Conservation (phyloP, 1,284 basidiomycete genomes). For the Tilletia indica region DNA sequence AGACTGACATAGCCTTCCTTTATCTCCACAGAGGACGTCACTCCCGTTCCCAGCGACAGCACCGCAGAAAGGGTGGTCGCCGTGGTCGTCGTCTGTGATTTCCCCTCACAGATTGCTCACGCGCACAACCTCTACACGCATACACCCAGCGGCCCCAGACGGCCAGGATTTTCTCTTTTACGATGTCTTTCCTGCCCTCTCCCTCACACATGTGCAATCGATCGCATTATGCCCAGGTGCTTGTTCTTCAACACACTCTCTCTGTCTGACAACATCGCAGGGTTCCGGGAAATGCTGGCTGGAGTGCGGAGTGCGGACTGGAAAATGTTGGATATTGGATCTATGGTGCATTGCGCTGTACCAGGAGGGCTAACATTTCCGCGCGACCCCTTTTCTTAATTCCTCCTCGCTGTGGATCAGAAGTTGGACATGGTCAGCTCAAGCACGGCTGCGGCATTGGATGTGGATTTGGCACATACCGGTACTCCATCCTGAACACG, state of each 20-base stretch:
- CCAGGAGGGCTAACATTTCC: slow-evolving; percentile 61
- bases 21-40: slow-evolving; percentile 64
- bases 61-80: slow-evolving; percentile 99
- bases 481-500: slow-evolving; percentile 57
- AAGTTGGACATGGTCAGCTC: slow-evolving; percentile 20
- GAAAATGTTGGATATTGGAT: too few relatives aligned
- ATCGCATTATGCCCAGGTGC: slow-evolving; percentile 17
- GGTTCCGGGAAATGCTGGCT: too few relatives aligned
- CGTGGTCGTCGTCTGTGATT: slow-evolving; percentile 90
- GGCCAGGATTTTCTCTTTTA: not conserved
- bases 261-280: too few relatives aligned
- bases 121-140: not conserved
- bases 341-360: too few relatives aligned
- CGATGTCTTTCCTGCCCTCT: slow-evolving; percentile 12
- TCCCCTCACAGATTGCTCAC: slow-evolving; percentile 29
- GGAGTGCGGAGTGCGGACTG: too few relatives aligned
- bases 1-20: too few relatives aligned
- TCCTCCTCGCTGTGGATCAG: slow-evolving; percentile 60
- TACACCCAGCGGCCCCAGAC: slow-evolving; percentile 9
- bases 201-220: not conserved
- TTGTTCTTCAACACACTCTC: not conserved
- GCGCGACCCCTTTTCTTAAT: slow-evolving; percentile 65
- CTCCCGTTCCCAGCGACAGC: slow-evolving; percentile 93
- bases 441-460: not conserved
- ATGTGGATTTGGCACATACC: slow-evolving; percentile 19